Evolutionary conservation across 164 flowering plant genomes (phyloP).

Genomic region (Kingdonia uniflora): DNA sequence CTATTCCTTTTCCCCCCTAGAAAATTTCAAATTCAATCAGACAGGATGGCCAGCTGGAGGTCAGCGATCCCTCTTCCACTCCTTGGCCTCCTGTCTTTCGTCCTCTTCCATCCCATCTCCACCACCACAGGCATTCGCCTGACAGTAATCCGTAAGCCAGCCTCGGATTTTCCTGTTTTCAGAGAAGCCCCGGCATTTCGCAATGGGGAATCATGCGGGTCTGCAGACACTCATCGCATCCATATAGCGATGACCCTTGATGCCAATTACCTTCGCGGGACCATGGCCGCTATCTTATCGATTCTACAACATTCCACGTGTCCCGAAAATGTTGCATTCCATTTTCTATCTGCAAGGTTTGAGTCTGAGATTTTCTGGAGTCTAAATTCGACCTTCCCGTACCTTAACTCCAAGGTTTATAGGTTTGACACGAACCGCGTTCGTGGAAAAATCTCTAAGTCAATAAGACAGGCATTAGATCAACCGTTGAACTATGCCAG

Average conservation of each 20-base stretch:
- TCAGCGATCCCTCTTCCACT: neutral
- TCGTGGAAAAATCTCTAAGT: constrained; percentile 1
- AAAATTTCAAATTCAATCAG: neutral
- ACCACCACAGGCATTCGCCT: constrained; percentile 2
- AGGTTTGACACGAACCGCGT: neutral
- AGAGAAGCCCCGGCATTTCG: constrained; percentile 2
- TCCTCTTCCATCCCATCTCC: constrained; percentile 2
- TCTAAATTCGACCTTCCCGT: constrained; percentile 1
- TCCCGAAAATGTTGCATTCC: constrained; percentile 1
- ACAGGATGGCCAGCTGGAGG: constrained; percentile 2
- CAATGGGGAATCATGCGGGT: constrained; percentile 1
- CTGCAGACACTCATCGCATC: neutral
- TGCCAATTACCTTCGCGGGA: constrained; percentile 3
- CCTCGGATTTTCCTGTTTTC: neutral
- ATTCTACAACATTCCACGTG: constrained; percentile 3
- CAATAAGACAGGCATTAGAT: constrained; percentile 1
- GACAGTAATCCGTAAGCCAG: neutral
- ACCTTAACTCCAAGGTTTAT: constrained; percentile 2
- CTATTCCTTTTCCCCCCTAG: neutral
- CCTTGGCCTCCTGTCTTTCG: constrained; percentile 4
- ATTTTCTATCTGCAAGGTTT: constrained; percentile 1
- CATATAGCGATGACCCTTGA: constrained; percentile 4
- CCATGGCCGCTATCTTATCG: constrained; percentile 2
- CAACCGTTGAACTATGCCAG: constrained; percentile 4
- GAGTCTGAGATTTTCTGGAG: neutral